Conservation (phyloP, 2,329 filamentous ascomycete species). For the Tolypocladium album region DNA sequence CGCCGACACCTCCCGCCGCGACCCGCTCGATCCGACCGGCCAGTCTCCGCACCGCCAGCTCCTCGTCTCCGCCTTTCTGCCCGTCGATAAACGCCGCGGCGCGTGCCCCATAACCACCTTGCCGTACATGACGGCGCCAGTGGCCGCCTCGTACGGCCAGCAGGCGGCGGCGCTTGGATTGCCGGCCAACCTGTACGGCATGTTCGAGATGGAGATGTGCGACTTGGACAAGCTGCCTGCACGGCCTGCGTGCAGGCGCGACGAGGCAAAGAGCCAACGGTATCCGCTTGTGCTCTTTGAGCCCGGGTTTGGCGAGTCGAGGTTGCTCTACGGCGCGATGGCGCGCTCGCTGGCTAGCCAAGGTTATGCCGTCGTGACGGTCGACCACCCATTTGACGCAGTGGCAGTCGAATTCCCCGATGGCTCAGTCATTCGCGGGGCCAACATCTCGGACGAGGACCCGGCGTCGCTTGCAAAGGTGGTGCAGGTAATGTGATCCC, state of each 20-base stretch:
- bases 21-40: constrained; percentile 20
- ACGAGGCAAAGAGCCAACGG: background rate
- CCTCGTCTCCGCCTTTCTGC: constrained; percentile 19
- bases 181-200: constrained; percentile 17
- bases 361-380: constrained; percentile 32
- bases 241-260: background rate
- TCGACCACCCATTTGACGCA: constrained; percentile 39
- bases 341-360: constrained; percentile 33
- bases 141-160: constrained; percentile 17
- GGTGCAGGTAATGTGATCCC: constrained; percentile 5
- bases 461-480: constrained; percentile 7
- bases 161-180: constrained; percentile 15
- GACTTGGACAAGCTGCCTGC: constrained; percentile 1
- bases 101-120: constrained; percentile 9
- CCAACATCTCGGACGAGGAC: constrained; percentile 7
- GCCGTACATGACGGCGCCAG: constrained; percentile 22
- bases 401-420: constrained; percentile 34
- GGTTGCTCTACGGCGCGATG: constrained; percentile 30
- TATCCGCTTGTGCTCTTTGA: constrained; percentile 27
- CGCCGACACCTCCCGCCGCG: constrained; percentile 18
- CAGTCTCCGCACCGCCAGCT: constrained; percentile 10
- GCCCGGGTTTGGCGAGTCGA: constrained; percentile 30
- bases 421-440: constrained; percentile 19
- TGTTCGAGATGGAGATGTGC: constrained; percentile 16
- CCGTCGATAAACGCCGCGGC: constrained; percentile 9